Evolutionary conservation across 306 rosid species (phyloP).

Genomic region (Neltuma alba): DNA sequence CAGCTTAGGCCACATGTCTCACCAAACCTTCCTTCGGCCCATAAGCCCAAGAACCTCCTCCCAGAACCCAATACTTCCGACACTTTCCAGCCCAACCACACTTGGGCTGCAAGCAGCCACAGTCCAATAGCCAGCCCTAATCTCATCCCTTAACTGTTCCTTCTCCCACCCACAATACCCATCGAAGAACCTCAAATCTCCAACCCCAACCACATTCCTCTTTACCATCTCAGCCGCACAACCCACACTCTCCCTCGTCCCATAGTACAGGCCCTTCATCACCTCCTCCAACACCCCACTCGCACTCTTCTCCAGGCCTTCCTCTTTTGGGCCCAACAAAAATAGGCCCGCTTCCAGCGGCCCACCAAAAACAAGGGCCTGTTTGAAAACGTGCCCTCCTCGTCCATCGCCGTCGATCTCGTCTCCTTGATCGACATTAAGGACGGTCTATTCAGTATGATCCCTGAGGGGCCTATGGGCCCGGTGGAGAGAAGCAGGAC

Average conservation of each 20-base stretch:
- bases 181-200: conserved; percentile 84
- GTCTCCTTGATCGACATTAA: conserved; percentile 90
- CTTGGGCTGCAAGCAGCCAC: conserved; percentile 88
- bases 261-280: conserved; percentile 82
- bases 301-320: conserved; percentile 61
- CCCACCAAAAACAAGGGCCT: conserved; percentile 90
- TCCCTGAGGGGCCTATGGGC: conserved; percentile 75
- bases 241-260: conserved; percentile 77
- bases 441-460: conserved; percentile 80
- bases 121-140: conserved; percentile 79
- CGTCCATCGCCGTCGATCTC: conserved; percentile 66
- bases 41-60: conserved; percentile 79
- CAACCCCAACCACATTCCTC: conserved; percentile 60
- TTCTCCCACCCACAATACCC: conserved; percentile 94
- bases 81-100: conserved; percentile 57
- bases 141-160: conserved; percentile 71
- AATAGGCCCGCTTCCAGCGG: conserved; percentile 79
- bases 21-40: conserved; percentile 70
- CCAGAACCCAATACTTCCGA: conserved; percentile 67
- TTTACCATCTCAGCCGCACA: conserved; percentile 89
- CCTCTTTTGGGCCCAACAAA: conserved; percentile 61
- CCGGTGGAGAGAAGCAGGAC: conserved; percentile 69
- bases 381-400: conserved; percentile 61
- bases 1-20: background rate
- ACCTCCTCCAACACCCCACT: conserved; percentile 86